Base-by-base conservation (phyloP, 139 green algal genomes). In the Micractinium sp. region DNA sequence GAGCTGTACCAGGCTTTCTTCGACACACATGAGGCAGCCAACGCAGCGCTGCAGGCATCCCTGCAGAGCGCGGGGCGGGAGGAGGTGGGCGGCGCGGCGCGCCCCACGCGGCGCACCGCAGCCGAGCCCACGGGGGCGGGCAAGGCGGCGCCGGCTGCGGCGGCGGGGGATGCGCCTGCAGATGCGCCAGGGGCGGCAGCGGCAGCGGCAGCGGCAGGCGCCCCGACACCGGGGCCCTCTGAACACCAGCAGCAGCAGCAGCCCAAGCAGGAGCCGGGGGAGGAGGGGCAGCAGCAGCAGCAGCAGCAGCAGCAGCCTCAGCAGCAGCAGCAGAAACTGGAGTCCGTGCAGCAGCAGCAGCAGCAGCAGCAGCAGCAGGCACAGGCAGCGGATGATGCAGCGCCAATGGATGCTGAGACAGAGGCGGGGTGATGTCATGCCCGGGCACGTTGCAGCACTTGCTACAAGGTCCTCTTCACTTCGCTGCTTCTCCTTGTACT, bases 1-100 rank as follows among this genome's bases (percentile, higher is more conserved):
- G 85, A 89, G 85, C 56, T 77, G 27, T 94, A 91, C 81, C 90
- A 95, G 78, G 90, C 87, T 2, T 93, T 93, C 63, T 93, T 93
- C 29, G 87, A 91, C 38, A 90, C 39, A 3, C 41, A 56, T 0
- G 87, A 93, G 27, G 60, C 81, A 2, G 88, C 90, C 14, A 27
- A 36, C 19, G 90, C 87, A 1, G 90, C 90, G 0, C 77, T 88
- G 14, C 39, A 88, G 78, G 87, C 87, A 19, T 83, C 89, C 9
- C 79, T 67, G 85, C 89, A 91, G 83, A 27, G 31, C 53, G 23
- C 3, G 41, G 35, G 71, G 38, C 12, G 38, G 12, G 29, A 67
- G 18, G 83, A 31, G 39, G 35, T 14, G 27, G 38, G 47, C 39
- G 39, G 53, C 81, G n/a, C 1, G 29, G 4, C 27, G 27, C 78